These are phyloP conservation scores for Alternaria gaisen DNA, from an alignment of 2,329 filamentous ascomycete species.

Conservation along the genomic window DNA sequence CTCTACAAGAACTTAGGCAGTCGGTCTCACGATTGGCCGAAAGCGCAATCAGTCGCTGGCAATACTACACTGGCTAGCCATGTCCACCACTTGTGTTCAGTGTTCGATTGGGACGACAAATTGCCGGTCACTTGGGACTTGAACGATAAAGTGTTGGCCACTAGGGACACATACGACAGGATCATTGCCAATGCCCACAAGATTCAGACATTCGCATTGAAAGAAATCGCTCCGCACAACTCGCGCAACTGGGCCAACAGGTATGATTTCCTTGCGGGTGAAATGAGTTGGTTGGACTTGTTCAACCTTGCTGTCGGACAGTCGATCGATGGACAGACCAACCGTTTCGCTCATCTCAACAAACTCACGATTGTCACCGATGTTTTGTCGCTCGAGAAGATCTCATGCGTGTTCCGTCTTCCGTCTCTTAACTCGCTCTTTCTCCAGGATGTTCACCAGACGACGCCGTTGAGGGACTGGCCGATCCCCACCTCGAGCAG, in stretches of 20 bases:
- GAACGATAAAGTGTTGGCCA: too few species aligned
- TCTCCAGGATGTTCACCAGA: background rate
- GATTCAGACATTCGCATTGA: background rate
- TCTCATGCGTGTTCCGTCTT: slow-evolving; percentile 8
- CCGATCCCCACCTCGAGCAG: slow-evolving; percentile 6
- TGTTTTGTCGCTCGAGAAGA: background rate
- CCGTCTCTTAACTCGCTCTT: slow-evolving; percentile 4
- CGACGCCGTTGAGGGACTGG: slow-evolving; percentile 12
- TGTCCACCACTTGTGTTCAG: background rate
- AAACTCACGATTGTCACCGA: background rate
- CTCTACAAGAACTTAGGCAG: slow-evolving; percentile 3
- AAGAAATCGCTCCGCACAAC: background rate
- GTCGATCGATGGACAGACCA: background rate
- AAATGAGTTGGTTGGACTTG: background rate
- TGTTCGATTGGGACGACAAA: background rate
- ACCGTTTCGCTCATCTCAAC: slow-evolving; percentile 9
- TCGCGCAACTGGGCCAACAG: background rate
- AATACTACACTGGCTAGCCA: background rate
- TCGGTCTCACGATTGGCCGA: background rate
- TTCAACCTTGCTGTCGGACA: background rate
- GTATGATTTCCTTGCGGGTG: background rate
- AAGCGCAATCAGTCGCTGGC: background rate
- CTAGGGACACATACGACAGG: background rate
- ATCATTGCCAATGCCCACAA: background rate
- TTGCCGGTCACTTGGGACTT: too few species aligned